Conservation (phyloP, 345 rosid species). For the Laguncularia racemosa region DNA sequence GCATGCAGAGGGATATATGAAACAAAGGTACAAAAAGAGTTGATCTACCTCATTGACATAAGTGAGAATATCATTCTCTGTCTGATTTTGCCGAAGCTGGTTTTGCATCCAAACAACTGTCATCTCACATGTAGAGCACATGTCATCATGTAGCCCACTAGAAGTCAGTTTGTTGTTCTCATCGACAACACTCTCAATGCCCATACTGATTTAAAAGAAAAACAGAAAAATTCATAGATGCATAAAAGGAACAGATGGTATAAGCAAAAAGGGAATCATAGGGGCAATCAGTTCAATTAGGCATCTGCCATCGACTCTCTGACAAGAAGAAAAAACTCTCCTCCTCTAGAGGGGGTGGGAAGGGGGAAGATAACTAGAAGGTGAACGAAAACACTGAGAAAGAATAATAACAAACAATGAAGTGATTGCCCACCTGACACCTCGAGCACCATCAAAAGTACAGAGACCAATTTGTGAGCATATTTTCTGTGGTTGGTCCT, state of each 20-base stretch:
- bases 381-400: not conserved
- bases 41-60: conserved; percentile 44
- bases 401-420: not conserved
- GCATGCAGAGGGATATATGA: not conserved
- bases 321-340: no score
- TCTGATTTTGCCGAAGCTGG: conserved; percentile 49
- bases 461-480: conserved; percentile 66
- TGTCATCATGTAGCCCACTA: conserved; percentile 27
- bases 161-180: conserved; percentile 20
- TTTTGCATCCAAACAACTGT: conserved; percentile 63
- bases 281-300: no score
- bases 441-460: conserved; percentile 45
- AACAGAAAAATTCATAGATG: no score
- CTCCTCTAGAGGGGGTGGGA: not conserved
- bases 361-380: not conserved
- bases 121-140: conserved; percentile 64
- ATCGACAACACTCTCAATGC: conserved; percentile 48
- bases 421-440: conserved; percentile 37
- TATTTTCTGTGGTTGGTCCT: conserved; percentile 46
- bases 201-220: conserved; percentile 30
- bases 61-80: conserved; percentile 38
- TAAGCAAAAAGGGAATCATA: no score
- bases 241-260: no score
- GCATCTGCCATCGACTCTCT: no score
- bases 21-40: not conserved